A percentile compares a stretch with the other conserved stretches of the same genome.
Evolutionary conservation across 2,329 filamentous ascomycete species (phyloP).

Genomic region (Colletotrichum falcatum): DNA sequence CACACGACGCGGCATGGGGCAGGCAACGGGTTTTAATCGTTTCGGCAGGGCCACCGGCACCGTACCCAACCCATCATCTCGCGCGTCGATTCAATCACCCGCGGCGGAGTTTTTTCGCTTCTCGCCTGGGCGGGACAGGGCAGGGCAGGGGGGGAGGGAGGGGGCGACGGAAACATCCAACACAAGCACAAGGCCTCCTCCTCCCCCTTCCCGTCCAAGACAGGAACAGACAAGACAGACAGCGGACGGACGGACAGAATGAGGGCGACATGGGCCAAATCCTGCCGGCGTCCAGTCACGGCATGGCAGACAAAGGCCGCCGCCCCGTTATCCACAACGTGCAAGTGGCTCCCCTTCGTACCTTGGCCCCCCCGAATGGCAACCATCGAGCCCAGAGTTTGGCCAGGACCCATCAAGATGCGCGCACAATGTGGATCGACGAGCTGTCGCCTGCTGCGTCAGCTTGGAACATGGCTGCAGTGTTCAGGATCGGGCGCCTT

Average conservation of each 20-base stretch:
- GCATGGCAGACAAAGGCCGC: background rate
- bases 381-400: conserved; percentile 8
- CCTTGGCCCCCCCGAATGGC: background rate
- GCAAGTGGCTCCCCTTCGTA: conserved; percentile 13
- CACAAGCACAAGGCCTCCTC: too few species aligned
- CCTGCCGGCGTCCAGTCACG: background rate
- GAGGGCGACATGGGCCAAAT: conserved; percentile 8
- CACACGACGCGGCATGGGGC: conserved; percentile 29
- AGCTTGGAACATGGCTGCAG: conserved; percentile 32
- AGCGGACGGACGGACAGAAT: too few species aligned
- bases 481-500: conserved; percentile 19
- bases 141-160: background rate
- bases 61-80: conserved; percentile 38
- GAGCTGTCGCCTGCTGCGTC: conserved; percentile 21
- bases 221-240: too few species aligned
- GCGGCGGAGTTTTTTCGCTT: conserved; percentile 33
- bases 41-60: conserved; percentile 35
- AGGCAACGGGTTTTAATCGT: conserved; percentile 41
- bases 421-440: conserved; percentile 30
- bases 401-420: conserved; percentile 23
- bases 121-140: conserved; percentile 18
- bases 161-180: background rate
- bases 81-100: conserved; percentile 25
- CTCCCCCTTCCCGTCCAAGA: background rate
- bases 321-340: conserved; percentile 4